Base-by-base conservation (phyloP, 768 basidiomycete species). In the Trametes cingulata region DNA sequence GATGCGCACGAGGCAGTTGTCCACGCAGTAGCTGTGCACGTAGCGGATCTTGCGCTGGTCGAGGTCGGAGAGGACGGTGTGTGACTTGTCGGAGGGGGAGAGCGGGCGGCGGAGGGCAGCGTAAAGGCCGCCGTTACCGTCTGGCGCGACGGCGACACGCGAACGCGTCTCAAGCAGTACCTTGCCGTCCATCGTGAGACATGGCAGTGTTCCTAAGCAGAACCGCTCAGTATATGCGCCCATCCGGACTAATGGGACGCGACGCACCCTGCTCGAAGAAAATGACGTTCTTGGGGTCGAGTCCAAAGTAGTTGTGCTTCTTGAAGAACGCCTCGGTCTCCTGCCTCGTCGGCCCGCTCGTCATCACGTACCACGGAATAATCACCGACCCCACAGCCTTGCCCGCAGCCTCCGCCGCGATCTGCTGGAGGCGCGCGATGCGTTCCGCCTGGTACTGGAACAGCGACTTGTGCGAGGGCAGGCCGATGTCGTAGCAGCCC, bases 281-380 rank as follows among this genome's bases (percentile, higher is more conserved):
- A 51, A 98, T 78, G 62, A 99, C 88, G 67, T 97, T 88, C 62
- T 85, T 79, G 58, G 84, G 70, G 52, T 86, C 71, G 61, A 99
- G 81, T 4, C 96, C 95, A 71, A 98, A 99, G 77, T 82, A 91
- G 2, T 74, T 72, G 75, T 94, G 82, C 61, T 83, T 77, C 62
- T 76, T 77, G 76, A 98, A 98, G 80, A 89, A 98, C 25, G 76
- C 77, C 73, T 93, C 91, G 22, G 97, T 98, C 36, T 88, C 90
- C 40, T 75, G 79, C 65, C 94, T 85, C 36, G 97, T 99, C 39
- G 96, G 97, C 22, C 95, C 95, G 70, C 92, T 95, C 57, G 96
- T 98, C 97, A 99, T 99, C 69, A 99, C 86, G 77, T 98, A 98
- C 97, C 97, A 98, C 37, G 93, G 92, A 57, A 98, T 85, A 52